Base-by-base conservation (phyloP, 2,329 filamentous ascomycete genomes). In the Cadophora sp. region DNA sequence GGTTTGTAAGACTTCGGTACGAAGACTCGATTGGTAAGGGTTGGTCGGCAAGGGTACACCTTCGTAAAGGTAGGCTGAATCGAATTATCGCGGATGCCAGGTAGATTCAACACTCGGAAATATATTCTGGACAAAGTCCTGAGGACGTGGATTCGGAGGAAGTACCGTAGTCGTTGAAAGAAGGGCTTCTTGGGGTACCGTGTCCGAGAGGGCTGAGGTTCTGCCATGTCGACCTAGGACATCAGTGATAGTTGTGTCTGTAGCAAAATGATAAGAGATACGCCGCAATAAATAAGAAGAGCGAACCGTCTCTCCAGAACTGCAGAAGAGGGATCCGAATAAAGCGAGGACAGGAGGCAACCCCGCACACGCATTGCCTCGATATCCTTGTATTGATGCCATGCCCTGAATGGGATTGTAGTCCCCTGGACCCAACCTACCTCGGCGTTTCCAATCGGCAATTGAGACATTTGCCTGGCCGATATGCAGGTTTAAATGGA, bases 11-110 rank as follows among this genome's bases (percentile, higher is more conserved):
- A 69, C 43, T 69, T 69, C 9, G 73, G 73, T 58, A 80, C 79
- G 77, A 83, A 85, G 68, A 84, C 75, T 4, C 78, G 76, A 26
- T 74, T 73, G 24, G 72, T 62, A 14, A 78, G 74, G 4, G 69
- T 70, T 11, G 72, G 71, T 50, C 61, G 72, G 40, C 62, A 61
- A n/a, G 71, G 66, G 51, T 75, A 74, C 27, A 61, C 58, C 62
- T 72, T 74, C 11, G 65, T 73, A 34, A 64, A 71, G 1, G 71
- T 75, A 16, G 73, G 73, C 11, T 67, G 68, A 22, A 68, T 70
- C 9, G 67, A 66, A 12, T 22, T 61, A 27, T 73, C 64, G 48
- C 69, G 55, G 16, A 73, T 64, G 16, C 63, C 63, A 43, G 72
- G 73, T 1, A 73, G 37, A 26, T 62, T 51, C 11, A 69, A 6